Base-by-base conservation (phyloP, 768 basidiomycete genomes). In the Boletus vinaceobasis region DNA sequence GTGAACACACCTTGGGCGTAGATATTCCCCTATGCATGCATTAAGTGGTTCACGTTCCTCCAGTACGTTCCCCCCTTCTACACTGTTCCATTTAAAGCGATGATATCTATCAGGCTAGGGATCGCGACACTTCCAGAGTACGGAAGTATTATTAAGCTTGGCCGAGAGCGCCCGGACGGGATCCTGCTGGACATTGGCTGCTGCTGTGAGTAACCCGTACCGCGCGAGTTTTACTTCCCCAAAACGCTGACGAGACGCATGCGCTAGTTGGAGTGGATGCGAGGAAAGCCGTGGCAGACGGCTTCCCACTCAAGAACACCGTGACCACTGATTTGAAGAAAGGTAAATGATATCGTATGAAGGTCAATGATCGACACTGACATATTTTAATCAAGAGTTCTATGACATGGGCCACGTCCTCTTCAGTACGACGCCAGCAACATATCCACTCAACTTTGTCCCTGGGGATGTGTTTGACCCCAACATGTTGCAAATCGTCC, bases 351-450 rank as follows among this genome's bases (percentile, higher is more conserved):
- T 7, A 32, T 40, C 4, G 6, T 39, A 15, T 50, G 19, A 7
- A 14, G 36, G 7, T 26, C 21, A 8, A 26, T 26, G 8, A 26
- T 26, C 11, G 4, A 37, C 1, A 3, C 14, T 49, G 5, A 36
- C 29, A 2, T 35, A 19, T n/a, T 36, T 43, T n/a, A 43, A 86
- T 43, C 19, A 43, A 86, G 85, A 68, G 3, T 87, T 81, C 55
- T 82, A 81, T 78, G 72, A 79, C 2, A 68, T 79, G 7, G 84
- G 85, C 1, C 84, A 87, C 52, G 75, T 78, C 31, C 72, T 88
- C 17, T 89, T 87, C 73, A 78, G 66, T 39, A 77, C 80, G 3
- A 81, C 78, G 0, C 75, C 78, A 0, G 74, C 74, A 39, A 72
- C 76, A 0, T 87, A 83, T 62, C 81, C 82, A 0, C 37, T 15